Conservation (phyloP, 1,284 basidiomycete species). For the Tausonia pullulans region DNA sequence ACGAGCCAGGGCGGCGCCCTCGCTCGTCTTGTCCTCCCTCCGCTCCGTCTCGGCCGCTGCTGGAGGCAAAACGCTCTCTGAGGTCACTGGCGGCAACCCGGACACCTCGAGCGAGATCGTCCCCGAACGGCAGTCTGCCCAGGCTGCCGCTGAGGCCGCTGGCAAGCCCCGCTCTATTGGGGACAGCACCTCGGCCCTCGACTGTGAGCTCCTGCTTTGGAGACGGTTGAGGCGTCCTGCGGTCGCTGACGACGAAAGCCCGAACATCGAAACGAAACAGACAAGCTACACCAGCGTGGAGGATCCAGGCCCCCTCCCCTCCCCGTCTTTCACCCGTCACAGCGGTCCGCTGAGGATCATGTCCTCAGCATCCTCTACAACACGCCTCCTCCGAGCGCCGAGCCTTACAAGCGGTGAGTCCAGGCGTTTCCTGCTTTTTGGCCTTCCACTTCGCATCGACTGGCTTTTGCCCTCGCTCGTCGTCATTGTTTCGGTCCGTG, state of each 20-base stretch:
- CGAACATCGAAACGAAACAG: slow-evolving; percentile 18
- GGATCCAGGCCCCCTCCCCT: slow-evolving; percentile 29
- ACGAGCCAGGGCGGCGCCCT: slow-evolving; percentile 35
- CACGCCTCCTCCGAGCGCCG: slow-evolving; percentile 80
- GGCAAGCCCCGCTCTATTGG: slow-evolving; percentile 47
- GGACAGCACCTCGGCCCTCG: slow-evolving; percentile 82
- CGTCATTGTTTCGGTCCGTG: neutral
- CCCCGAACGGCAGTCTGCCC: slow-evolving; percentile 5
- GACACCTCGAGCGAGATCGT: slow-evolving; percentile 12
- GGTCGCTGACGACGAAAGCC: neutral
- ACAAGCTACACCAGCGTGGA: slow-evolving; percentile 32
- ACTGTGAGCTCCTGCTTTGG: slow-evolving; percentile 68
- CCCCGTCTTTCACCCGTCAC: slow-evolving; percentile 25
- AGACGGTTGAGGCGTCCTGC: neutral
- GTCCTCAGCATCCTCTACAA: slow-evolving; percentile 94
- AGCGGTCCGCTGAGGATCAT: slow-evolving; percentile 78
- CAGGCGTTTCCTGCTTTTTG: neutral
- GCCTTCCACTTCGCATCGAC: neutral
- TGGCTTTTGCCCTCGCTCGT: neutral
- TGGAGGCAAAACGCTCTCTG: slow-evolving; percentile 11
- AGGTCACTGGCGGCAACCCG: neutral
- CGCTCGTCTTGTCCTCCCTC: slow-evolving; percentile 38
- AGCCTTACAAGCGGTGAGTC: slow-evolving; percentile 85
- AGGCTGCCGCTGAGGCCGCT: slow-evolving; percentile 5
- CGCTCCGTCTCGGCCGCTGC: slow-evolving; percentile 7